Base-by-base conservation (phyloP, 257 asterid species). In the Lycium barbarum region DNA sequence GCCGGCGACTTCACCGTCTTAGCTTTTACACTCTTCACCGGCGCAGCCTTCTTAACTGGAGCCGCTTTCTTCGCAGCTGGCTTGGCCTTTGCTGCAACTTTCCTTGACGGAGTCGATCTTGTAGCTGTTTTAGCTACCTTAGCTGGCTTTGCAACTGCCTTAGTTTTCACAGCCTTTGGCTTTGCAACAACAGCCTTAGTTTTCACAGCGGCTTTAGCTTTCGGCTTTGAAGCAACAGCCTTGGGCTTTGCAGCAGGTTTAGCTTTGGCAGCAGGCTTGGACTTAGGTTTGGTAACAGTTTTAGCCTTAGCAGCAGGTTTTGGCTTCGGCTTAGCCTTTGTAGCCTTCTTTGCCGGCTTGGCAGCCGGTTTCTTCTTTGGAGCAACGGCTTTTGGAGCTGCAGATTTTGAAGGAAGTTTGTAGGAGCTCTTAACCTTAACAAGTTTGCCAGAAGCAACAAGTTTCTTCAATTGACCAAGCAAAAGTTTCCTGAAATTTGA, bases 401-500 rank as follows among this genome's bases (percentile, higher is more conserved):
- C 79, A 17, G 93, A 6, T 33, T 84, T 78, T 0, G 91, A 53
- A 1, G 93, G 90, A 9, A 90, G 87, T 83, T 96, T 96, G 84
- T 83, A 96, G 6, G 99, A 96, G 26, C 58, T 87, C 88, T 94
- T 96, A 6, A 94, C 92, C 36, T 93, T 96, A 0, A 87, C 91
- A 7, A 96, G 94, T 88, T 94, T 96, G 0, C 74, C 95, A 71
- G 88, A 87, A 1, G 92, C 92, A 5, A 94, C 99, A 1, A 92
- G 85, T 88, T 92, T 96, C 91, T 68, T 93, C 94, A 94, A 86
- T 71, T 96, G 99, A 83, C 88, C 86, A 4, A 93, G 89, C 84
- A 96, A 84, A 6, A 94, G 83, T 91, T 92, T 96, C 87, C 84
- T 92, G 85, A 96, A 96, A 86, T 96, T 96, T 9, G 92, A 15